Evolutionary conservation across 164 flowering plant genomes (phyloP), one percentile per base, ranked within the genome.

Genomic region (Malania oleifera): DNA sequence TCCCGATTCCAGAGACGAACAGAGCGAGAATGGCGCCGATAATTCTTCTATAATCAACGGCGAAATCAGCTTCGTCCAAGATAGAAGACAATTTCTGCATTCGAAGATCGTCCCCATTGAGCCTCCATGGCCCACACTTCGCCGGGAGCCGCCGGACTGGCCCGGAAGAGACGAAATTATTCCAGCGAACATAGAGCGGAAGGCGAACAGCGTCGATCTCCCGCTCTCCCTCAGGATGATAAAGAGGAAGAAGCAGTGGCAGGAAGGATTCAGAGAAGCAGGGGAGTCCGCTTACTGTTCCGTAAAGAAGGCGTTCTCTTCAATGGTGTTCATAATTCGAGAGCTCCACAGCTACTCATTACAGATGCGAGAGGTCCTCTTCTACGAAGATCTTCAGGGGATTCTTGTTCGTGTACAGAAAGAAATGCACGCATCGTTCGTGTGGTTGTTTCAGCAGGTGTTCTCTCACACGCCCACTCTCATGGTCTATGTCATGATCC

Each of bases 401-500:
- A 75, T 84, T 60, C 61, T 89, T 10, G 75, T 10, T 2, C 68
- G 86, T 5, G 98, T 89, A 0, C 93, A 86, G 62, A 70, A 48
- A 15, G 98, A 92, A 52, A 79, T 89, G 72, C 75, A 89, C 44
- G 91, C 87, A 0, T 86, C 98, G 0, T 92, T 92, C 37, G 97
- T 89, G 7, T 92, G 98, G 97, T 60, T 92, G 14, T 92, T 92
- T 47, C 87, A 87, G 54, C 91, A 86, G 57, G 86, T 90, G 15
- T 93, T 90, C 65, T 87, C 97, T 0, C 86, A 75, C 17, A 93
- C 97, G 0, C 97, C 97, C 0, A 81, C 97, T 7, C 76, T 89
- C 27, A 93, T 93, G 97, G 83, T 90, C 24, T 90, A 71, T 29
- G 85, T 93, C 14, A 93, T 93, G 98, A 87, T 93, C 40, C 79